Evolutionary conservation across 2,329 filamentous ascomycete species (phyloP), one percentile per base, ranked within the genome.

Genomic region (Penicillium sp.): DNA sequence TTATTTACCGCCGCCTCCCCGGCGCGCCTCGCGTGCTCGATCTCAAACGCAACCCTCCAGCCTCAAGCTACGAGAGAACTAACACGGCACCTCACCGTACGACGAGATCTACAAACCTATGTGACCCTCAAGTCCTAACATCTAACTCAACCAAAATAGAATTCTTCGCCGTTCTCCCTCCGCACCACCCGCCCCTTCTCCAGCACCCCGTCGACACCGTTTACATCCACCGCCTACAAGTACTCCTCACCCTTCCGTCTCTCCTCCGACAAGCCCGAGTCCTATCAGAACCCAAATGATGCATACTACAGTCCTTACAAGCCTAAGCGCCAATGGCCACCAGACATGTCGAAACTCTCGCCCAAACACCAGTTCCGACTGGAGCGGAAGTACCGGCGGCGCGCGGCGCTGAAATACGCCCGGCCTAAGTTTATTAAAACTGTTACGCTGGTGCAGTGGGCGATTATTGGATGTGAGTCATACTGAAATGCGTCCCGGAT

Each of bases 361-460:
- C 79, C 80, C n/a, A 87, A 85, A 71, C 85, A 89, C 70, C 85
- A 89, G 70, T 89, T 89, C 77, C 82, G 84, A n/a, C 82, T 89
- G 52, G 87, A 90, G 75, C 83, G 86, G 61, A 85, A 86, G 63
- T 90, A 87, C 75, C 81, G 87, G 38, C 80, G 87, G 55, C 82
- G 87, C 56, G 79, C 84, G 54, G 84, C 84, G 72, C 76, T 87
- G 65, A 88, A 87, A 72, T 88, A 82, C 73, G 82, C 83, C 13
- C 77, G 85, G 26, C 86, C 86, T 3, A 76, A 76, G 61, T 88
- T 85, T 82, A 83, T 80, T 16, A 87, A 86, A 68, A 80, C 75
- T 66, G 82, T 83, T 19, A 86, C 84, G 67, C 72, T 89, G 66
- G 79, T 81, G 25, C 85, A 88, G 70, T 87, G 82, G 79, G 78